Base-by-base conservation (phyloP, 495 filamentous ascomycete genomes). In the Paragyromitra xinjiangensis region DNA sequence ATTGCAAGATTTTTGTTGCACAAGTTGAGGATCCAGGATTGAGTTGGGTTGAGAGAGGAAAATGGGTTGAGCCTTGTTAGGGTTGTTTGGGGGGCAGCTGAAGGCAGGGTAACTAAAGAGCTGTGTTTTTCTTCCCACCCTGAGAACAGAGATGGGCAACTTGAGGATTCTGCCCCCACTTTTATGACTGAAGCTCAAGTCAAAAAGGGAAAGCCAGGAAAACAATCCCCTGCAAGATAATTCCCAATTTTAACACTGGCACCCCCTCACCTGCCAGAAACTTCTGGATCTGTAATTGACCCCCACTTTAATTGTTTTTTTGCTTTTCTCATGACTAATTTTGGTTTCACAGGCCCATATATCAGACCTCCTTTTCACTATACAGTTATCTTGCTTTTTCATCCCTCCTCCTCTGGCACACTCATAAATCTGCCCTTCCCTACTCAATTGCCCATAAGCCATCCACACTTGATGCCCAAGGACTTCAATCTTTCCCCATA, bases 1-100 rank as follows among this genome's bases (percentile, higher is more conserved):
- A 11, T 81, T 74, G 50, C 22, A 51, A n/a, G 81, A 14, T 51
- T 61, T 51, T 62, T 11, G n/a, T 22, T 70, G 19, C 40, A 56
- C 22, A 59, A 44, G 39, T n/a, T 44, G 39, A 40, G 19, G 48
- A 64, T 64, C 34, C 59, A 64, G 45, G 22, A 9, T 68, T 69
- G 11, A 45, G 14, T 45, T 75, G 73, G 29, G 29, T 34, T 34
- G 29, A 34, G 29, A 29, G 26, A 34, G 29, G 29, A 59, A 16
- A 24, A n/a, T 19, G 42, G 22, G 42, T 29, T 26, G n/a, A 4
- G 14, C 16, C 24, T 61, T 34, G 45, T 29, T 40, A 9, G 48
- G 2, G 6, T 26, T 14, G 34, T 39, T 6, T 16, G 11, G 14
- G 11, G 37, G 7, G 0, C 9, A 26, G 6, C 37, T 26, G 16